Base-by-base conservation (phyloP, 2,329 filamentous ascomycete genomes). In the Neonectria faginata region DNA sequence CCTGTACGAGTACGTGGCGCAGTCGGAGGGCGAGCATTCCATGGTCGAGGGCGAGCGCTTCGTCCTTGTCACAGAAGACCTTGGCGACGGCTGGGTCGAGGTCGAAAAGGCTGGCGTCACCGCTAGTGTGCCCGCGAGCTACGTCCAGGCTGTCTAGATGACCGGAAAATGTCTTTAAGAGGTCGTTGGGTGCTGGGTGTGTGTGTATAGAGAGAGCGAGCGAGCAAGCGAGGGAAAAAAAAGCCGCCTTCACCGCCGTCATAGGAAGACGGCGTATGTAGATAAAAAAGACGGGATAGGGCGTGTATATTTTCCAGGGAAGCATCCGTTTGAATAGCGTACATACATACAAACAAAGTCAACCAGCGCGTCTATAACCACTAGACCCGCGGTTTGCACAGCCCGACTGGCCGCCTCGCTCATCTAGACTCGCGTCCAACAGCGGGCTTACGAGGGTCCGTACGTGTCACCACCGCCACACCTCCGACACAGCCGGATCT, bases 81-180 rank as follows among this genome's bases (percentile, higher is more conserved):
- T 90, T 0, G 96, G 96, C 1, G 96, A 98, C 81, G 96, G 96
- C 0, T 99, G 96, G 96, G 93, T 91, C 29, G 96, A 98, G 81
- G 96, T 99, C 18, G 96, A 98, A 82, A 94, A 93, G 79, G 94
- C 93, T 18, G 94, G 94, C 1, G 83, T 89, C 44, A 93, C 90
- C 53, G 94, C 90, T 76, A 97, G 94, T 77, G 96, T 99, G 58
- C 96, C 96, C 50, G 94, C 94, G 41, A 97, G 93, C 78, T 99
- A 98, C 82, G 88, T 98, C 64, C 91, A 94, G 79, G 87, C 91
- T 74, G 88, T 92, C 55, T 91, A 82, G 79, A 73, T 39, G 33
- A 48, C 10, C 58, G 29, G 50, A 27, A 25, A 42, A 36, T 8
- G 31, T 25, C 25, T 41, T 47, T 61, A 18, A 47, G 52, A 27